Percentiles rank a stretch among this genome's conserved stretches.
Evolutionary conservation across 2,329 filamentous ascomycete genomes (phyloP).

Genomic region (Coniochaeta sp.): DNA sequence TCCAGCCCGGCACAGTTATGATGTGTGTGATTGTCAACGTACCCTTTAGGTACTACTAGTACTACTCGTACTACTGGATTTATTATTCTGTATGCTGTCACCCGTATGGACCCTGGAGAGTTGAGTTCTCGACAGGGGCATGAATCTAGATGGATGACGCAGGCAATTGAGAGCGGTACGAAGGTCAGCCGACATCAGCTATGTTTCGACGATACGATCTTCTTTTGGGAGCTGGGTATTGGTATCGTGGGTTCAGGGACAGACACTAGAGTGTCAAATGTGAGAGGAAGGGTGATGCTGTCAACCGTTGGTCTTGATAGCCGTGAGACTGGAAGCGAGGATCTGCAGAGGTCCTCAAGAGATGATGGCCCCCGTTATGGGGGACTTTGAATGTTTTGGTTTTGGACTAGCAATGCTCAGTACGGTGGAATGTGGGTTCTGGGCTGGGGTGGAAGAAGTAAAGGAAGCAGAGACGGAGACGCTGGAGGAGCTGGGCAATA

Average conservation of each 20-base stretch:
- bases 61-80: constrained; percentile 28
- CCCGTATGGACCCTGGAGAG: constrained; percentile 47
- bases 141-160: constrained; percentile 48
- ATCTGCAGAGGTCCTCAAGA: not conserved
- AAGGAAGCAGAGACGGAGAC: not conserved
- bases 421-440: not conserved
- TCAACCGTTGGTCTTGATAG: not conserved
- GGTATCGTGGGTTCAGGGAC: not conserved
- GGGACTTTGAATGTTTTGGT: constrained; percentile 9
- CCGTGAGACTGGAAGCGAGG: not conserved
- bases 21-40: constrained; percentile 12
- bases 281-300: not conserved
- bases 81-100: constrained; percentile 49
- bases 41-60: constrained; percentile 8
- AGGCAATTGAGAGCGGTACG: constrained; percentile 48
- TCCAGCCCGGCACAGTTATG: not conserved
- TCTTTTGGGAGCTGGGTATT: not conserved
- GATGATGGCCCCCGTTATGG: constrained; percentile 12
- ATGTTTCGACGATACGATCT: not conserved
- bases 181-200: constrained; percentile 52
- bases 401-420: not conserved
- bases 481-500: not conserved
- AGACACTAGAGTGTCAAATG: constrained; percentile 1
- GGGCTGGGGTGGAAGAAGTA: not conserved
- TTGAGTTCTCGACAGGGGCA: constrained; percentile 48